Percentiles rank a stretch among this genome's conserved stretches.
phyloP scores from a whole-genome alignment of 805 yeast species.

The Vanderwaltozyma yarrowii region DNA sequence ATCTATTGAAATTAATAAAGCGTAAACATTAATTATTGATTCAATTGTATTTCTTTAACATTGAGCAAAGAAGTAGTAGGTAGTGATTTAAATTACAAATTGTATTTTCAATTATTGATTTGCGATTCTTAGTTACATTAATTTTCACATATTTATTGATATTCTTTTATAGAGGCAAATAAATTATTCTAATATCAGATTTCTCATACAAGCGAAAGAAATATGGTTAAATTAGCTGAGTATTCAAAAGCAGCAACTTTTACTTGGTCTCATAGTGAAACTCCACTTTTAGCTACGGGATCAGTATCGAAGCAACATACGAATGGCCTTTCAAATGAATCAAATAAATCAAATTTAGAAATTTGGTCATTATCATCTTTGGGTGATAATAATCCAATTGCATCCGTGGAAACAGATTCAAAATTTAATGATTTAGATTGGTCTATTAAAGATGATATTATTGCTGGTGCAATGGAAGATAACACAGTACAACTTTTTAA shows the following conservation, averaged over 20 bases:
- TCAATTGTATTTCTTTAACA: too few species aligned
- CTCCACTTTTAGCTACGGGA: constrained; percentile 79
- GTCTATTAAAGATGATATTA: constrained; percentile 53
- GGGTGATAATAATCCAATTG: constrained; percentile 31
- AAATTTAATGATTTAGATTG: constrained; percentile 77
- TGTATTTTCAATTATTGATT: too few species aligned
- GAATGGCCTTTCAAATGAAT: too few species aligned
- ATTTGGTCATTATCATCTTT: constrained; percentile 58
- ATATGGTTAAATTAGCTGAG: constrained; percentile 76
- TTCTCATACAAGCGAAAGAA: too few species aligned
- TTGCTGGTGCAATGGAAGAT: constrained; percentile 86
- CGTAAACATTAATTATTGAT: too few species aligned
- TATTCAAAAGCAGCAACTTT: constrained; percentile 79
- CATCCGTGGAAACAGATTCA: constrained; percentile 38
- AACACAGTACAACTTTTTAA: constrained; percentile 70
- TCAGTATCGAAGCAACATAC: constrained; percentile 89
- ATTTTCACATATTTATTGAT: too few species aligned
- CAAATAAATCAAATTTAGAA: constrained; percentile 67
- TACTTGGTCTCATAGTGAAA: constrained; percentile 78
- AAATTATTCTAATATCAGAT: too few species aligned
- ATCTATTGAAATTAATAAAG: too few species aligned
- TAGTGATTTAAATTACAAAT: too few species aligned
- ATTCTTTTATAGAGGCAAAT: too few species aligned
- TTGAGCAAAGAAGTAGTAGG: too few species aligned
- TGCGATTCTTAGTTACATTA: too few species aligned